Base-by-base conservation (phyloP, 108 stramenopile genomes). In the Nitzschia sp. region DNA sequence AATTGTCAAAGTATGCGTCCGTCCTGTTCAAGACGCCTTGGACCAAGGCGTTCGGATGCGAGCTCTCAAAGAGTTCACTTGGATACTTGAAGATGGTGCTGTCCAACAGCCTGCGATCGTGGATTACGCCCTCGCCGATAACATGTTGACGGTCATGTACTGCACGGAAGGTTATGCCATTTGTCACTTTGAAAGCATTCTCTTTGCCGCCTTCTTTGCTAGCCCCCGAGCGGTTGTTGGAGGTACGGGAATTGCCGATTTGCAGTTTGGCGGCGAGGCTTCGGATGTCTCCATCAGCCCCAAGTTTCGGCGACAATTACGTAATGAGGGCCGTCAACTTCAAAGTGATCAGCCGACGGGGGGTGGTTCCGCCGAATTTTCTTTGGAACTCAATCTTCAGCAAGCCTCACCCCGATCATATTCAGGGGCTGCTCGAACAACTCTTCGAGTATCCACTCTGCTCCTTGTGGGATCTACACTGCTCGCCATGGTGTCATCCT, bases 131-230 rank as follows among this genome's bases (percentile, higher is more conserved):
- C 28, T 11, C 3, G 57, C 57, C 21, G 27, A 15, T n/a, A 58
- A 58, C 31, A 15, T 17, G 8, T 33, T 58, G 9, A 58, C 57
- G 8, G 27, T 4, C 28, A 5, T 58, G 11, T 11, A 29, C 15
- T 58, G 57, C 27, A 25, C 11, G 15, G 3, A 15, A 6, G 57
- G 57, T 17, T 17, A 33, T 58, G 57, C 28, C 15, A 29, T 58
- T 58, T 58, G 57, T 28, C 30, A 29, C 9, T 58, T 58, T 33
- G 57, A 58, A 58, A 58, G 13, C 13, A 5, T 58, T 23, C n/a
- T 58, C 8, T 58, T 33, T 33, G 28, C 57, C 15, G n/a, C 28
- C 23, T 58, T 58, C n/a, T 58, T 28, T n/a, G 25, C 15, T 6
- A 15, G 31, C 5, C 30, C 28, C 13, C 27, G 57, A 5, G 8